Conservation (phyloP, 192 early-diverging fungal species). For the Backusella sp. region DNA sequence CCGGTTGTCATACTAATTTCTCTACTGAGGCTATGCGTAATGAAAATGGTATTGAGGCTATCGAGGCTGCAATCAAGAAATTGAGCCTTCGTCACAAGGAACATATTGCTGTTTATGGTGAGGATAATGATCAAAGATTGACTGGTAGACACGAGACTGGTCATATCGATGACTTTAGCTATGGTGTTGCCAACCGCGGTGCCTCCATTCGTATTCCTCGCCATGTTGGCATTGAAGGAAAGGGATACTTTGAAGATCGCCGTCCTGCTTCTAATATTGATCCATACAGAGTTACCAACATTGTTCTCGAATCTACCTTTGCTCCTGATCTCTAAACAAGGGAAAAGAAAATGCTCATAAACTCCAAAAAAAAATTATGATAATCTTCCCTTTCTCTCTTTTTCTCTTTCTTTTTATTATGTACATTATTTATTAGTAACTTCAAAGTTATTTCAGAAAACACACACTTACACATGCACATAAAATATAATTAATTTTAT, state of each 20-base stretch:
- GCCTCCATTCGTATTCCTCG: constrained; percentile 59
- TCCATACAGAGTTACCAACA: constrained; percentile 51
- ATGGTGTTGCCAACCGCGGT: constrained; percentile 56
- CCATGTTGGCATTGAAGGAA: constrained; percentile 50
- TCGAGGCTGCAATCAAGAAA: constrained; percentile 55
- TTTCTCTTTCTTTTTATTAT: background rate
- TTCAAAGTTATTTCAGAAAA: background rate
- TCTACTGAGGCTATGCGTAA: constrained; percentile 51
- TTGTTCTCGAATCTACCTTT: constrained; percentile 45
- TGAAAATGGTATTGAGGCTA: constrained; percentile 47
- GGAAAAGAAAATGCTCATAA: background rate
- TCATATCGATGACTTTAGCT: constrained; percentile 47
- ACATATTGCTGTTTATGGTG: constrained; percentile 58
- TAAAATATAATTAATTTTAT: background rate
- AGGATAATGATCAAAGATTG: constrained; percentile 55
- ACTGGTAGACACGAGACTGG: constrained; percentile 56
- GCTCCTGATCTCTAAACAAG: constrained; percentile 13
- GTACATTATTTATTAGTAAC: background rate
- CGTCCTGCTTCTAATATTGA: constrained; percentile 59
- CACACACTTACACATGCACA: no score
- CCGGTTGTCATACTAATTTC: constrained; percentile 58
- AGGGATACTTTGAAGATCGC: constrained; percentile 58
- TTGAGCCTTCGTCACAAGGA: constrained; percentile 40
- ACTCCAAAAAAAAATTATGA: background rate
- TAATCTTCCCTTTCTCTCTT: background rate